Evolutionary conservation across 768 basidiomycete species (phyloP).

Genomic region (Russula sp.): DNA sequence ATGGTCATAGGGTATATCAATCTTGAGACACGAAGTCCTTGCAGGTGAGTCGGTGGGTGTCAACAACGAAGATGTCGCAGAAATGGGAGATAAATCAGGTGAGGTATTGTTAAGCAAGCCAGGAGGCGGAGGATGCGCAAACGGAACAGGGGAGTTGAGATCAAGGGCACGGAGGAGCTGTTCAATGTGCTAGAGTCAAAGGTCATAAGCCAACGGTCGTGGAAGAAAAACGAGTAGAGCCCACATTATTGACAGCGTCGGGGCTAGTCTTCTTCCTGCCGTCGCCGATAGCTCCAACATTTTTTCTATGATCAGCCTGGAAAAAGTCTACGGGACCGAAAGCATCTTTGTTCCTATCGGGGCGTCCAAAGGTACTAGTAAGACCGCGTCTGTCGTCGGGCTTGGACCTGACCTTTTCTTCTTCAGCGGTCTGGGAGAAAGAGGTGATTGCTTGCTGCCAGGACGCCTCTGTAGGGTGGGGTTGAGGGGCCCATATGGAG

Average conservation of each 20-base stretch:
- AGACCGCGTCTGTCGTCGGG: slow-evolving; percentile 34
- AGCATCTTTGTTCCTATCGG: slow-evolving; percentile 55
- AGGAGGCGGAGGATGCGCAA: slow-evolving; percentile 43
- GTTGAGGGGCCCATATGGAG: slow-evolving; percentile 84
- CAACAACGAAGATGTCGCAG: slow-evolving; percentile 64
- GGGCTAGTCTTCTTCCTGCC: slow-evolving; percentile 64
- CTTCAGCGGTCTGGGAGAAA: slow-evolving; percentile 47
- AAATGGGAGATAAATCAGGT: slow-evolving; percentile 72
- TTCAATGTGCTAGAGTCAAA: slow-evolving; percentile 61
- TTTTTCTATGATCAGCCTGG: slow-evolving; percentile 42
- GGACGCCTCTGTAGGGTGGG: slow-evolving; percentile 59
- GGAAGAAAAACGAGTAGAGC: slow-evolving; percentile 33
- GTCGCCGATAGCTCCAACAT: slow-evolving; percentile 75
- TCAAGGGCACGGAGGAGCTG: slow-evolving; percentile 77
- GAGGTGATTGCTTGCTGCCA: slow-evolving; percentile 70
- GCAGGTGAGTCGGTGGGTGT: slow-evolving; percentile 77
- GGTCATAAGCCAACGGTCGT: slow-evolving; percentile 27
- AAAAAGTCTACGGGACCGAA: slow-evolving; percentile 54
- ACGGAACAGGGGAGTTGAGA: slow-evolving; percentile 65
- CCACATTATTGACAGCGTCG: slow-evolving; percentile 54
- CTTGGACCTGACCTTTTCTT: slow-evolving; percentile 34
- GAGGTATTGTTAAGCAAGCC: slow-evolving; percentile 47
- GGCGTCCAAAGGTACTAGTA: slow-evolving; percentile 35
- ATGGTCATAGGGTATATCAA: slow-evolving; percentile 53
- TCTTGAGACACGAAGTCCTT: slow-evolving; percentile 55